These are phyloP conservation scores for Amyloporia xantha DNA, from an alignment of 768 basidiomycete genomes.

Conservation along the genomic window DNA sequence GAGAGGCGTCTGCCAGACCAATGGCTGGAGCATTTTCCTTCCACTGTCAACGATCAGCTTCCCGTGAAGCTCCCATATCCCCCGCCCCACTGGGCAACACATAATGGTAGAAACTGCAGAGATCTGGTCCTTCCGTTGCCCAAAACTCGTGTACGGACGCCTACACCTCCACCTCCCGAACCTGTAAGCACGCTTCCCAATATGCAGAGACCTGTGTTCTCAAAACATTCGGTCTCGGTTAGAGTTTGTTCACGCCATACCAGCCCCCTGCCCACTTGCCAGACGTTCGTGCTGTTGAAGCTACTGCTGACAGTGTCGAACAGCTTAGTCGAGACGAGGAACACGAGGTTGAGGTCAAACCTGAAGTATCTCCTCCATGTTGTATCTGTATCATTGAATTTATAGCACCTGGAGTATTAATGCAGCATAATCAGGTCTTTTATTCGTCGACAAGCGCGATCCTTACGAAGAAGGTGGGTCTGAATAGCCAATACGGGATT, in stretches of 20 bases:
- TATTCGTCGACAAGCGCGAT: conserved; percentile 13
- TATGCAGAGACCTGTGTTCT: too few species aligned
- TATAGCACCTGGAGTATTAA: too few species aligned
- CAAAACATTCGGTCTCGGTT: too few species aligned
- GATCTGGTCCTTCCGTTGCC: conserved; percentile 16
- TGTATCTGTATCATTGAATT: too few species aligned
- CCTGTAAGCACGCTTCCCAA: not conserved
- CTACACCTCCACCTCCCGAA: conserved; percentile 5
- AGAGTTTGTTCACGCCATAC: conserved; percentile 14
- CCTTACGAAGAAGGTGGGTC: conserved; percentile 19
- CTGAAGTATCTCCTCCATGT: too few species aligned
- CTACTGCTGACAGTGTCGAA: too few species aligned
- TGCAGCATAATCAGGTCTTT: too few species aligned
- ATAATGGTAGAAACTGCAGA: conserved; percentile 7
- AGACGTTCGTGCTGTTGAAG: not conserved
- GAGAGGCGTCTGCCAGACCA: conserved; percentile 11
- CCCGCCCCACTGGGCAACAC: conserved; percentile 15
- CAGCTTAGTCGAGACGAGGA: not conserved
- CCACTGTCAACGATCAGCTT: conserved; percentile 12
- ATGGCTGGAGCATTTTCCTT: conserved; percentile 12
- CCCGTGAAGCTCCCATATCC: conserved; percentile 20
- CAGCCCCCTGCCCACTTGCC: conserved; percentile 8
- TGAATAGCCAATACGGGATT: too few species aligned
- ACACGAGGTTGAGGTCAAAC: not conserved
- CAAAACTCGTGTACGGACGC: conserved; percentile 10